These are phyloP conservation scores for Balansia obtecta DNA, from an alignment of 2,329 filamentous ascomycete species.

Conservation along the genomic window DNA sequence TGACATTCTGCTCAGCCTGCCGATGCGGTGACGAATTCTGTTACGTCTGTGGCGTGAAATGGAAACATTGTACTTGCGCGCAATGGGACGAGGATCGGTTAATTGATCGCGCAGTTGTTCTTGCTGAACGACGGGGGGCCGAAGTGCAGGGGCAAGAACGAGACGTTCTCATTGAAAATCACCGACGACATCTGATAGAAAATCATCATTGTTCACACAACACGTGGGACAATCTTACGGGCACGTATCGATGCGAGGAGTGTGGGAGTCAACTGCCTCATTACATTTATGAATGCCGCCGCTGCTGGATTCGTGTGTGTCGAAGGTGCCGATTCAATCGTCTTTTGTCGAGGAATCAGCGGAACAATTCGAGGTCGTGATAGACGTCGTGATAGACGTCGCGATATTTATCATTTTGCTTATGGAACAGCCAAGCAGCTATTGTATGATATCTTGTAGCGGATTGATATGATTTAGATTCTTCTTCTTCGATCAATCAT, in stretches of 20 bases:
- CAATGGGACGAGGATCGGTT: constrained; percentile 23
- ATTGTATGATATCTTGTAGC: too few species aligned
- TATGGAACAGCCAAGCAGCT: too few species aligned
- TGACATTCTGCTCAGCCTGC: constrained; percentile 23
- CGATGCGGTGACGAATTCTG: constrained; percentile 36
- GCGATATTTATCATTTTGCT: too few species aligned
- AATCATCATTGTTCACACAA: not conserved
- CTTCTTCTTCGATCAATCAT: too few species aligned
- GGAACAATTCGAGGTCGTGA: too few species aligned
- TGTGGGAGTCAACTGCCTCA: constrained; percentile 14
- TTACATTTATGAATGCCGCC: constrained; percentile 33
- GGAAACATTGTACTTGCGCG: constrained; percentile 27
- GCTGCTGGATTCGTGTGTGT: constrained; percentile 20
- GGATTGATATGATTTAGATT: too few species aligned
- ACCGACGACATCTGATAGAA: not conserved
- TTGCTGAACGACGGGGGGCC: not conserved
- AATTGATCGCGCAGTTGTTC: not conserved
- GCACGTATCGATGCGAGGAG: constrained; percentile 2
- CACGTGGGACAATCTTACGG: not conserved
- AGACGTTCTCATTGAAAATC: not conserved
- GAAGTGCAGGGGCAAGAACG: not conserved
- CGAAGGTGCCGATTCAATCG: not conserved
- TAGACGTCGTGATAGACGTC: too few species aligned
- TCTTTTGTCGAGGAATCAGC: too few species aligned
- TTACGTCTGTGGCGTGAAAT: constrained; percentile 30